Evolutionary conservation across 768 basidiomycete genomes (phyloP).

Genomic region (Piloderma croceum): DNA sequence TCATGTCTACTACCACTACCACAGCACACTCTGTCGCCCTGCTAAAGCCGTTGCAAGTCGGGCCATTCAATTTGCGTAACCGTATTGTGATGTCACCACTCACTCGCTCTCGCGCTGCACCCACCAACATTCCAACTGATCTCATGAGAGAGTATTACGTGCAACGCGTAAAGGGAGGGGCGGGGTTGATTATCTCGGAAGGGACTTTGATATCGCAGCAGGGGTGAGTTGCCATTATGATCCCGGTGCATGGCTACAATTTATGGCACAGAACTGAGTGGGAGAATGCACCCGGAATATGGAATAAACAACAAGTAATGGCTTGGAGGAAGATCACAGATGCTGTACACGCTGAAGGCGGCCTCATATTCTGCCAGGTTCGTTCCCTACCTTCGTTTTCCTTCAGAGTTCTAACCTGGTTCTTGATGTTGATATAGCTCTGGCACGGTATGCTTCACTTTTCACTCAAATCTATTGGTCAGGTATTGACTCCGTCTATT

Average conservation of each 20-base stretch:
- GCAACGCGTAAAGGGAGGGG: slow-evolving; percentile 34
- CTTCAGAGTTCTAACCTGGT: neutral
- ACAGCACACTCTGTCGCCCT: too few species aligned
- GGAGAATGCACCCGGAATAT: slow-evolving; percentile 42
- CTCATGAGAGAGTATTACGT: slow-evolving; percentile 37
- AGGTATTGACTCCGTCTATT: neutral
- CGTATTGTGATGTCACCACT: slow-evolving; percentile 36
- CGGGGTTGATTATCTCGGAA: slow-evolving; percentile 37
- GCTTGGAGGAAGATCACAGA: slow-evolving; percentile 45
- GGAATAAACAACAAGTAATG: slow-evolving; percentile 37
- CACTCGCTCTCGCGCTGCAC: slow-evolving; percentile 35
- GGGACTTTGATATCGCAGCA: slow-evolving; percentile 36
- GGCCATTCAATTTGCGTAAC: slow-evolving; percentile 33
- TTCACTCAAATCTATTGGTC: neutral
- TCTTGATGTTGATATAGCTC: slow-evolving; percentile 17
- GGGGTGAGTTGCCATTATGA: too few species aligned
- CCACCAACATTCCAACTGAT: slow-evolving; percentile 32
- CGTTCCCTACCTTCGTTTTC: neutral
- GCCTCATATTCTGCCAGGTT: slow-evolving; percentile 42
- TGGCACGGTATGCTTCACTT: slow-evolving; percentile 31
- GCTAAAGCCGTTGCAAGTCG: slow-evolving; percentile 31
- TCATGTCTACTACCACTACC: too few species aligned
- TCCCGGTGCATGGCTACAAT: too few species aligned
- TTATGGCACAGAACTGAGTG: slow-evolving; percentile 34
- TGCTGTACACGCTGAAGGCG: slow-evolving; percentile 41